Percentiles rank a stretch among this genome's conserved stretches.
Conservation (phyloP, 768 basidiomycete genomes). For the Fomitopsis pulvina region DNA sequence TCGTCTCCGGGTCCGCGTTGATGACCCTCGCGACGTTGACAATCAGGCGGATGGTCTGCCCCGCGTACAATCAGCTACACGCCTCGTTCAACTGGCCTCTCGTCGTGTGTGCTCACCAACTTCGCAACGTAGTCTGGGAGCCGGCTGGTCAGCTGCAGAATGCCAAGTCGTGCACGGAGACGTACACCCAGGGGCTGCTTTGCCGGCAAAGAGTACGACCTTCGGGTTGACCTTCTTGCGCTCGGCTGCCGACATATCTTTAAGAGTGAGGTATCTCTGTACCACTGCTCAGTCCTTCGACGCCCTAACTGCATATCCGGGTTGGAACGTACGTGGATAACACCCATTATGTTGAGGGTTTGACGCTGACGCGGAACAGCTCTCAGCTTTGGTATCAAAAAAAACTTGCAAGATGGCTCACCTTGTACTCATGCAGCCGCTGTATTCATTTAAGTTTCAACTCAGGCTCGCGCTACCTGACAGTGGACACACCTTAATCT, state of each 20-base stretch:
- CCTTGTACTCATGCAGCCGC: constrained; percentile 92
- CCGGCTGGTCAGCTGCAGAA: constrained; percentile 1
- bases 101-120: constrained; percentile 39
- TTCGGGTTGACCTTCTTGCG: constrained; percentile 78
- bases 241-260: constrained; percentile 70
- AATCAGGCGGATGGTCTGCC: constrained; percentile 84
- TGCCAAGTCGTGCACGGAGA: constrained; percentile 2
- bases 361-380: constrained; percentile 57
- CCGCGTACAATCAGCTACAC: background rate
- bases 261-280: constrained; percentile 77
- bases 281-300: constrained; percentile 5
- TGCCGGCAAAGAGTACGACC: constrained; percentile 96
- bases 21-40: constrained; percentile 80
- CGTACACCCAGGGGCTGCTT: constrained; percentile 90
- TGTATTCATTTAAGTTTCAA: constrained; percentile 28
- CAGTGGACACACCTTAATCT: constrained; percentile 56
- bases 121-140: constrained; percentile 83
- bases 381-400: background rate
- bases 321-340: constrained; percentile 60
- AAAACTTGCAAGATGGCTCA: constrained; percentile 14
- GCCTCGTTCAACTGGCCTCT: background rate
- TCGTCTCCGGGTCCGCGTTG: constrained; percentile 82
- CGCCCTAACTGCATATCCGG: too few species aligned
- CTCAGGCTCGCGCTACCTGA: background rate
- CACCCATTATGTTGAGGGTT: constrained; percentile 88